These are phyloP conservation scores for Fusarium ambrosium DNA, from an alignment of 2,329 filamentous ascomycete species.

Conservation along the genomic window DNA sequence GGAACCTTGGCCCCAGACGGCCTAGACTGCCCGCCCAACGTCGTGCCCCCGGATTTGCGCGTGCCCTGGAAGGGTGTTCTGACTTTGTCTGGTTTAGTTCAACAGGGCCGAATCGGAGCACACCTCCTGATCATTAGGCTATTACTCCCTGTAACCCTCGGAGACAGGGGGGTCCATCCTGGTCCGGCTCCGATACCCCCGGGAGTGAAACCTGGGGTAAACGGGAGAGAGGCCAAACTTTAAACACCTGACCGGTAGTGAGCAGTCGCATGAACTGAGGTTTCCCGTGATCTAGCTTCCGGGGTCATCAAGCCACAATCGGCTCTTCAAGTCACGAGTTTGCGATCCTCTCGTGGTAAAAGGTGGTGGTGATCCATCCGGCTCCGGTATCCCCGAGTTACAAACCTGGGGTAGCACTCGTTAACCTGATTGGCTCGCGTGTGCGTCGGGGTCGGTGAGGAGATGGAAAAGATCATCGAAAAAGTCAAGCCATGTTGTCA, in stretches of 20 bases:
- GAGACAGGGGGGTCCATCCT: neutral
- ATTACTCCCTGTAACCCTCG: neutral
- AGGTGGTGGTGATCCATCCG: slow-evolving; percentile 19
- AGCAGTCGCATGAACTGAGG: neutral
- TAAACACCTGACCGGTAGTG: neutral
- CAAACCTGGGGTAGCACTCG: neutral
- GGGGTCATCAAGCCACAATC: neutral
- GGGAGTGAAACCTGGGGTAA: slow-evolving; percentile 20
- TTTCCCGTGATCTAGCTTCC: neutral
- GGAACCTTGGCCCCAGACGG: slow-evolving; percentile 22
- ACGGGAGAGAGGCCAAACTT: neutral
- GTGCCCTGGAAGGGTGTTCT: slow-evolving; percentile 20
- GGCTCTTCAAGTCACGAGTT: neutral
- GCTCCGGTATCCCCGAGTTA: slow-evolving; percentile 37
- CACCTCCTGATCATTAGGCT: slow-evolving; percentile 3
- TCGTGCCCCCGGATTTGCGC: slow-evolving; percentile 39
- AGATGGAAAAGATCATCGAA: slow-evolving; percentile 28
- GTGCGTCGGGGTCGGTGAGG: neutral
- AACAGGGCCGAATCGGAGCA: slow-evolving; percentile 1
- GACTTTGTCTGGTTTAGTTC: slow-evolving; percentile 12
- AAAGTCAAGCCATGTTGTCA: slow-evolving; percentile 31
- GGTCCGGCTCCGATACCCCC: slow-evolving; percentile 35
- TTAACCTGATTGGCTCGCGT: slow-evolving; percentile 2
- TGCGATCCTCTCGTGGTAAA: neutral
- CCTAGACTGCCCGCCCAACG: slow-evolving; percentile 29